These are phyloP conservation scores for Aspergillus eucalypticola DNA, from an alignment of 2,329 filamentous ascomycete genomes.

Conservation along the genomic window DNA sequence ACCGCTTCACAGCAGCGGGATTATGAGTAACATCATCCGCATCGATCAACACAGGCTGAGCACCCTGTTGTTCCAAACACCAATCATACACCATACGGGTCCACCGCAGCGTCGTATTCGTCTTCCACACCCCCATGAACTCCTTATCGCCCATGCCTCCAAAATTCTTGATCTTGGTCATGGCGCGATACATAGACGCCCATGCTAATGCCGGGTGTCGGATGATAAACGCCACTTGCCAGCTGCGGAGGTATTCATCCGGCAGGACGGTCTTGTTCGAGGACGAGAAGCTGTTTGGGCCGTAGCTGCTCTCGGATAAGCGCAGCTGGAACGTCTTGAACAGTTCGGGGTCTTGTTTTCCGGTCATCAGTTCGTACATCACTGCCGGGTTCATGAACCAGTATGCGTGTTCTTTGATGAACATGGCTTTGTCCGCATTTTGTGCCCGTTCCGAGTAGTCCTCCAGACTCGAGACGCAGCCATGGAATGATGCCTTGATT, in stretches of 20 bases:
- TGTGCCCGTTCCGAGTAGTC: conserved; percentile 22
- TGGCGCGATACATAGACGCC: conserved; percentile 40
- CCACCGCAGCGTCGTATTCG: conserved; percentile 34
- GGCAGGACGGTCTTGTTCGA: conserved; percentile 38
- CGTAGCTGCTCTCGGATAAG: neutral
- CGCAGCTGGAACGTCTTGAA: conserved; percentile 14
- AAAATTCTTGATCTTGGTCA: conserved; percentile 19
- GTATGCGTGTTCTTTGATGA: conserved; percentile 39
- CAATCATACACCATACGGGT: conserved; percentile 39
- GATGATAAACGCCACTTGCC: conserved; percentile 39
- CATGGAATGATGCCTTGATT: conserved; percentile 26
- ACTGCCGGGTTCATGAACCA: conserved; percentile 26
- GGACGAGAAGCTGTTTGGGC: neutral
- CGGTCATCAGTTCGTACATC: neutral
- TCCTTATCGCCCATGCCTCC: conserved; percentile 21
- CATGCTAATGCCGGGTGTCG: conserved; percentile 44
- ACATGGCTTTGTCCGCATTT: conserved; percentile 28
- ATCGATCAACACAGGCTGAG: conserved; percentile 36
- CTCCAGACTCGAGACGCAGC: conserved; percentile 28
- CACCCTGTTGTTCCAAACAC: conserved; percentile 28
- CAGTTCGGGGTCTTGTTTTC: conserved; percentile 3
- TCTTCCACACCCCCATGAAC: conserved; percentile 14
- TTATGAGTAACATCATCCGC: conserved; percentile 42
- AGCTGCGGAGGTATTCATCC: conserved; percentile 37
- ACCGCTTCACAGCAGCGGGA: conserved; percentile 30